phyloP scores from a whole-genome alignment of 371 early-diverging fungal genomes.

The Umbelopsis sp. region DNA sequence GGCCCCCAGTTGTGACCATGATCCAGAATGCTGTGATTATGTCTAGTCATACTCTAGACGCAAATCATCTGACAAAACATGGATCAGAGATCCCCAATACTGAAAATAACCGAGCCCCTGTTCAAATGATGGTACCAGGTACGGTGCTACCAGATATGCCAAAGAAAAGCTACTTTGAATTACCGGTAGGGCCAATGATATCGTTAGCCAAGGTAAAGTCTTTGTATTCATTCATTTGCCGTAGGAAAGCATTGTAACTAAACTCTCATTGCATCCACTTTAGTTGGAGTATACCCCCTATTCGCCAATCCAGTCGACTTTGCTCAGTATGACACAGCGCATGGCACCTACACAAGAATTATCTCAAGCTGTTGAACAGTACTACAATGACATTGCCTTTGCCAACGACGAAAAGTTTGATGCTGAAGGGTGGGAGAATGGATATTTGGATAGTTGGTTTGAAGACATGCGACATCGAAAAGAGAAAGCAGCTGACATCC shows the following conservation, averaged over 20 bases:
- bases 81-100: background rate
- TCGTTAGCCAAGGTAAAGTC: slow-evolving; percentile 45
- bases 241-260: too few species aligned
- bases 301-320: slow-evolving; percentile 45
- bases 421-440: slow-evolving; percentile 65
- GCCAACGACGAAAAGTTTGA: slow-evolving; percentile 32
- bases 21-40: slow-evolving; percentile 34
- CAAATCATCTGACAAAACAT: slow-evolving; percentile 12
- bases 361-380: slow-evolving; percentile 43
- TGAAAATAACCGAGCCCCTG: too few species aligned
- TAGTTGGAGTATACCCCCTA: slow-evolving; percentile 47
- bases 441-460: slow-evolving; percentile 50
- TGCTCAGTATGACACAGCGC: slow-evolving; percentile 37
- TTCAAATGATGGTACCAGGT: too few species aligned
- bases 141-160: slow-evolving; percentile 22
- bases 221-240: background rate
- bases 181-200: slow-evolving; percentile 65
- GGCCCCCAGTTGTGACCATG: slow-evolving; percentile 38
- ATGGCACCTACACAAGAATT: slow-evolving; percentile 34
- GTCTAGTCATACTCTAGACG: slow-evolving; percentile 17
- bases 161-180: slow-evolving; percentile 50
- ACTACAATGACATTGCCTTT: slow-evolving; percentile 48
- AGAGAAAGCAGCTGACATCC: background rate
- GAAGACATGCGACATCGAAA: slow-evolving; percentile 19
- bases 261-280: background rate